phyloP scores from a whole-genome alignment of 1,284 basidiomycete species.

The Erythrobasidium hasegawianum region DNA sequence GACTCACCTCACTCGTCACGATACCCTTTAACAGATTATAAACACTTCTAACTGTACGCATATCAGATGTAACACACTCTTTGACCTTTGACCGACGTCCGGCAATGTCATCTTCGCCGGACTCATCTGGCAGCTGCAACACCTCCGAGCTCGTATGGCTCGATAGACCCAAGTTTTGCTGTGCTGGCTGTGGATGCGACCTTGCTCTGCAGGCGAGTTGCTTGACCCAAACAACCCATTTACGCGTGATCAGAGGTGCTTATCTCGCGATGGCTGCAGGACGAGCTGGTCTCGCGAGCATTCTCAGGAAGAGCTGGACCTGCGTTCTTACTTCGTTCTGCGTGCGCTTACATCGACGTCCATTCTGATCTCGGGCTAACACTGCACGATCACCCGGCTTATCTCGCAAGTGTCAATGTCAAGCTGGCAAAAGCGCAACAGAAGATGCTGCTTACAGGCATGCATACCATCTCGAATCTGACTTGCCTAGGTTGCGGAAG shows the following conservation, averaged over 20 bases:
- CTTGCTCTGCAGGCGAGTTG: slow-evolving; percentile 42
- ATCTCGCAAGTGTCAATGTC: slow-evolving; percentile 65
- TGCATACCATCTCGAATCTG: slow-evolving; percentile 60
- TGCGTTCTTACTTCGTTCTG: slow-evolving; percentile 50
- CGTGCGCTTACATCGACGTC: no score
- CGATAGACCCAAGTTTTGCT: slow-evolving; percentile 42
- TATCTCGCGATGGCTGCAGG: slow-evolving; percentile 57
- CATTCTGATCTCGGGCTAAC: no score
- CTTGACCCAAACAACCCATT: neutral
- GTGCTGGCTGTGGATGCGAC: slow-evolving; percentile 44
- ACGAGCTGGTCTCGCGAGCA: slow-evolving; percentile 77
- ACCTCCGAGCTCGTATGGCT: slow-evolving; percentile 17
- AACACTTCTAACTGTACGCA: no score
- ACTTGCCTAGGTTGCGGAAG: slow-evolving; percentile 33
- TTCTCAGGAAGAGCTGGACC: slow-evolving; percentile 79
- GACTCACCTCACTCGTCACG: no score
- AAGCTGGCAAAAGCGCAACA: slow-evolving; percentile 71
- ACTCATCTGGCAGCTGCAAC: no score
- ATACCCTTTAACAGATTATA: no score
- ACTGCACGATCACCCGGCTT: no score
- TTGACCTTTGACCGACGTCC: no score
- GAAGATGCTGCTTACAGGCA: slow-evolving; percentile 69
- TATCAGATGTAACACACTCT: no score
- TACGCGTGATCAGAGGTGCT: no score
- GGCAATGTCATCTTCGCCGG: no score